Conservation (phyloP, 2,329 filamentous ascomycete genomes). For the Alternaria rosae region DNA sequence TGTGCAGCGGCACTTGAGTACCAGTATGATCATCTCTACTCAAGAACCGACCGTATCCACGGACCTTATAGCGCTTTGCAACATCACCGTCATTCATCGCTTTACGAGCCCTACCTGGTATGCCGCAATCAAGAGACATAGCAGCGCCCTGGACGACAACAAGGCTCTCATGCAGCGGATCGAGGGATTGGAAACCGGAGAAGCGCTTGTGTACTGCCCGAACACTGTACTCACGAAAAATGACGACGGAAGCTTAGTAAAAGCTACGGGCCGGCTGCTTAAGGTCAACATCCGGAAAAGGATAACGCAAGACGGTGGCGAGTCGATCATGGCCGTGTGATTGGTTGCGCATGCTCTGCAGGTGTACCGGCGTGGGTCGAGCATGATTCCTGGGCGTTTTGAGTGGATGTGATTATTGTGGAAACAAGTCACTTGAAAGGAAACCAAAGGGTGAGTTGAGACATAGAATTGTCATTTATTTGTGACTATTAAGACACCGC, state of each 20-base stretch:
- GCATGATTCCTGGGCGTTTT: not conserved
- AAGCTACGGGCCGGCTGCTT: conserved; percentile 19
- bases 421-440: too few relatives aligned
- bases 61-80: conserved; percentile 73
- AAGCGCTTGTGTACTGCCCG: not conserved
- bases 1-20: conserved; percentile 73
- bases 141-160: not conserved
- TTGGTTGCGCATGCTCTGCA: not conserved
- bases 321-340: conserved; percentile 39
- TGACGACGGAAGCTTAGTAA: not conserved
- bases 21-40: conserved; percentile 74
- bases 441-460: too few relatives aligned
- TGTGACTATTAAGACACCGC: conserved; percentile 6
- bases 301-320: conserved; percentile 40
- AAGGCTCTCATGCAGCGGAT: not conserved
- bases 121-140: not conserved
- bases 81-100: conserved; percentile 66
- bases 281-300: conserved; percentile 35
- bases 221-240: not conserved
- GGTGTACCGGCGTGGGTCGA: not conserved
- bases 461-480: too few relatives aligned
- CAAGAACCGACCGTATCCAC: conserved; percentile 79
- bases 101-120: not conserved
- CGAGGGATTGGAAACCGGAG: not conserved
- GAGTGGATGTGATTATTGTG: too few relatives aligned